These are phyloP conservation scores for Talaromyces funiculosus DNA, from an alignment of 2,329 filamentous ascomycete species.

Conservation along the genomic window DNA sequence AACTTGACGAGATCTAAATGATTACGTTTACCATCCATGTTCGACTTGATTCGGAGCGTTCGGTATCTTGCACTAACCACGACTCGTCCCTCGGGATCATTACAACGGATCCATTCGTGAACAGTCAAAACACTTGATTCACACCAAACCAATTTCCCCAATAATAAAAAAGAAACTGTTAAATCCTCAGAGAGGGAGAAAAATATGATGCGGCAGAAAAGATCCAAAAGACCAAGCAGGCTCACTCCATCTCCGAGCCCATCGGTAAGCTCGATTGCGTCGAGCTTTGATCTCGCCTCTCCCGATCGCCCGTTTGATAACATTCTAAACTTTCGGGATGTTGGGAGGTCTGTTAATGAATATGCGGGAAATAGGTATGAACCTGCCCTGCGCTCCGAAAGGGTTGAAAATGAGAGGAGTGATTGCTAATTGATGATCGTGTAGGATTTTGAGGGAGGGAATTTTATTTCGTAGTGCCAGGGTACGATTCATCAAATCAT, in stretches of 20 bases:
- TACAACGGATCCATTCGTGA: not conserved
- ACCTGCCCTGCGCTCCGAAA: not conserved
- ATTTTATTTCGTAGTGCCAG: conserved; percentile 64
- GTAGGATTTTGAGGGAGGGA: conserved; percentile 52
- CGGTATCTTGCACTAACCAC: not conserved
- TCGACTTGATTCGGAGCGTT: not conserved
- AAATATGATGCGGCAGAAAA: conserved; percentile 2
- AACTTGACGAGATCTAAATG: not conserved
- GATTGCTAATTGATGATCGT: not conserved
- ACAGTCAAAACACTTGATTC: not conserved
- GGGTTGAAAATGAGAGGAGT: not conserved
- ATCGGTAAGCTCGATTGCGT: conserved; percentile 21
- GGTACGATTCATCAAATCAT: conserved; percentile 27
- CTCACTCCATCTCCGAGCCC: not conserved
- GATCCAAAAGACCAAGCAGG: not conserved
- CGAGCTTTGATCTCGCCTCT: conserved; percentile 30
- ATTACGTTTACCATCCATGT: not conserved
- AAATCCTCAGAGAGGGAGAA: not conserved
- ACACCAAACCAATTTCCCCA: not conserved
- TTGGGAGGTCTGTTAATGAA: conserved; percentile 61
- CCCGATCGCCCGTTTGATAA: conserved; percentile 45
- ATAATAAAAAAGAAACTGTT: not conserved
- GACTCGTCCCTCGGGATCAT: not conserved
- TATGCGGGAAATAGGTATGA: conserved; percentile 52
- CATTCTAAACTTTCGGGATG: conserved; percentile 72